Base-by-base conservation (phyloP, 306 rosid genomes). In the Vicia sativa region DNA sequence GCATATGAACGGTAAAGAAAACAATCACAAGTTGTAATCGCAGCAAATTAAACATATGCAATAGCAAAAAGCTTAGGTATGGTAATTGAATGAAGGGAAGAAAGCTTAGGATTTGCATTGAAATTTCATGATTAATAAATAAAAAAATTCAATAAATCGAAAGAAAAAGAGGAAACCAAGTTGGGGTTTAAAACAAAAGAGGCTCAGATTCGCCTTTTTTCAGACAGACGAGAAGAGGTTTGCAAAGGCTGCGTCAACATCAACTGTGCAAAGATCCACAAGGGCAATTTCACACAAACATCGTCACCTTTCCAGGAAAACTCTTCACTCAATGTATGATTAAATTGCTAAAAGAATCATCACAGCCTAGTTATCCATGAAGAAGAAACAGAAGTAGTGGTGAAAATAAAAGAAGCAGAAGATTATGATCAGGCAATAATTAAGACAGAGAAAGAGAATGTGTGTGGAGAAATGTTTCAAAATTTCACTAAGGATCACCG, bases 361-460 rank as follows among this genome's bases (percentile, higher is more conserved):
- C 80, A 76, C 15, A 68, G 71, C 75, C 80, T 52, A 23, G 28
- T 50, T 12, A 68, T 11, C 46, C 5, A 68, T 13, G 52, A 13
- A 52, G 69, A 31, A 11, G 23, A 15, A 26, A 23, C 3, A 8
- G 23, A 31, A 31, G 11, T 19, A 5, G 12, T 39, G 11, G 11
- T 49, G 26, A 1, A 14, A 23, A 54, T 4, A 11, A 14, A 23
- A 23, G 25, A 19, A 25, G 12, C 7, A 44, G 19, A 14, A 53
- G 35, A 21, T 21, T 21, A 19, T 10, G 57, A 19, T 19, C 31
- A 54, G 13, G 9, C 15, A 53, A 50, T 3, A 18, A 19, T 19
- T 11, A 23, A 19, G 38, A 35, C 0, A 16, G 67, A 3, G 1
- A 38, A 26, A 67, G 23, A 18, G n/a, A n/a, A n/a, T 11, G 9